A percentile compares a stretch with the other conserved stretches of the same genome.
Conservation (phyloP, 2,329 filamentous ascomycete species). For the Pleoardoris graminearum region DNA sequence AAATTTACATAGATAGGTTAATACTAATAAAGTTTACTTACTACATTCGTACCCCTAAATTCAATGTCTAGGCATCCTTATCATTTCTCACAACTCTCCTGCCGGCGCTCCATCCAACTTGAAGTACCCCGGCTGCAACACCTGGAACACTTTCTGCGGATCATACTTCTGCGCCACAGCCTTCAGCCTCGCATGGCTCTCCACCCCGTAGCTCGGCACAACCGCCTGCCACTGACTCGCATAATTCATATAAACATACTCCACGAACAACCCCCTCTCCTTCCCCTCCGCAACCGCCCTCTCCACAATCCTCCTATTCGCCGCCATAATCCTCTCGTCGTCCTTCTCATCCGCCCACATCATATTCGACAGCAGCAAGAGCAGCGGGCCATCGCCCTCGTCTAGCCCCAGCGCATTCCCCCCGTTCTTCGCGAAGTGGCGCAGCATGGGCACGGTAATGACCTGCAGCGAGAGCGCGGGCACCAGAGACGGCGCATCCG, state of each 20-base stretch:
- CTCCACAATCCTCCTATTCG: slow-evolving; percentile 20
- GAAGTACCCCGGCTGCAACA: slow-evolving; percentile 49
- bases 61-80: too few species aligned
- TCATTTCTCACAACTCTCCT: too few species aligned
- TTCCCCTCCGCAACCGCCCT: slow-evolving; percentile 6
- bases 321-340: slow-evolving; percentile 24
- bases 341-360: slow-evolving; percentile 29
- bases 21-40: too few species aligned
- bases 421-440: slow-evolving; percentile 24
- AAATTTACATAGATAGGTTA: too few species aligned
- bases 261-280: slow-evolving; percentile 13
- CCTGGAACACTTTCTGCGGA: slow-evolving; percentile 47
- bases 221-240: slow-evolving; percentile 50
- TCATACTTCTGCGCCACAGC: slow-evolving; percentile 47
- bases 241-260: slow-evolving; percentile 55
- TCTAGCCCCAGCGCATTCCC: slow-evolving; percentile 38
- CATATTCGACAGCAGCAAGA: slow-evolving; percentile 17
- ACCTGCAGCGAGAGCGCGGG: slow-evolving; percentile 30
- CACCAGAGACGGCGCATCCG: slow-evolving; percentile 19
- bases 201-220: slow-evolving; percentile 48
- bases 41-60: too few species aligned
- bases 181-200: slow-evolving; percentile 41
- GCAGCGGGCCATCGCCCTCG: slow-evolving; percentile 22
- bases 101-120: slow-evolving; percentile 38
- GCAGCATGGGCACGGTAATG: slow-evolving; percentile 27